Evolutionary conservation across 495 filamentous ascomycete species (phyloP).

Genomic region (Aspergillus nidulans): DNA sequence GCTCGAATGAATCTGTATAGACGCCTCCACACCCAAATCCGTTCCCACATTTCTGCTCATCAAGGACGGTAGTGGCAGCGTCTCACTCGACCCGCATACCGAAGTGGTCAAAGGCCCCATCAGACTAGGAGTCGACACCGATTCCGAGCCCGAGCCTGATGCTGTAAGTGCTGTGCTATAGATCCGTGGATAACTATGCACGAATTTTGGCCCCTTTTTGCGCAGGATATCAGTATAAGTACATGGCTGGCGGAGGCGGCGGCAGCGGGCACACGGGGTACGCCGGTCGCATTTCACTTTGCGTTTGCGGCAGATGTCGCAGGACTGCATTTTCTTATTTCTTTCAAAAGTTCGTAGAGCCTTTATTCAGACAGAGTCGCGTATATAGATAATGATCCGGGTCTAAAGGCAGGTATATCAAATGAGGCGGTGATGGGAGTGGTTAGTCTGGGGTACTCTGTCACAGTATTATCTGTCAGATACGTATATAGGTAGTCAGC

Average conservation of each 20-base stretch:
- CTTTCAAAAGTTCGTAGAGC: too few species aligned
- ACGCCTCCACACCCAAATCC: neutral
- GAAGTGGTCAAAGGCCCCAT: neutral
- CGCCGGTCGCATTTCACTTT: conserved; percentile 5
- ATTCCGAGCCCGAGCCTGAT: neutral
- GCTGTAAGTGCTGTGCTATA: neutral
- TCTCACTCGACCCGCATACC: neutral
- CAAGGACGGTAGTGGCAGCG: neutral
- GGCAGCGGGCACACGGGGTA: neutral
- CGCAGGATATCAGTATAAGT: neutral
- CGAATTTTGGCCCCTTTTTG: conserved; percentile 3
- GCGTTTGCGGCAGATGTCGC: conserved; percentile 7
- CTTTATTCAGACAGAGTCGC: neutral
- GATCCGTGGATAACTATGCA: conserved; percentile 4
- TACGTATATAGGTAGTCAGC: too few species aligned
- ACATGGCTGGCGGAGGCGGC: neutral
- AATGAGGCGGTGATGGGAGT: too few species aligned
- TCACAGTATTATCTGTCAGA: too few species aligned
- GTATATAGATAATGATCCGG: too few species aligned
- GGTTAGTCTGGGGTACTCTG: too few species aligned
- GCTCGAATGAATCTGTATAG: neutral
- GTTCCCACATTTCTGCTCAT: neutral
- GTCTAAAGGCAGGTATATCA: too few species aligned
- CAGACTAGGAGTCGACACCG: neutral
- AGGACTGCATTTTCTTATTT: neutral